Evolutionary conservation across 805 yeast species (phyloP).

Genomic region (Hermanozyma aechmeae): DNA sequence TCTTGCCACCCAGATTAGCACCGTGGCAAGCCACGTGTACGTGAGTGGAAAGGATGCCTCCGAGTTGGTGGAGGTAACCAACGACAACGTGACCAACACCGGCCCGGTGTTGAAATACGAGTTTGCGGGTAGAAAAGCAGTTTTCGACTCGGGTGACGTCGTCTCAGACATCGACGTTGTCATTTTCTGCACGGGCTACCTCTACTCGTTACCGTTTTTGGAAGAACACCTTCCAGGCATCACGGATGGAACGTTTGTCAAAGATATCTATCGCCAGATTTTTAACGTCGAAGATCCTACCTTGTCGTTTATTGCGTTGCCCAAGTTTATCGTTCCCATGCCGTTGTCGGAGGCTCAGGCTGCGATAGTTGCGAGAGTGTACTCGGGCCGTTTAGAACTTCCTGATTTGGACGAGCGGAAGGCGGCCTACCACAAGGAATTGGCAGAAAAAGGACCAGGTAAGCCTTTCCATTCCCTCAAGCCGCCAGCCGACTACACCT

Average conservation of each 20-base stretch:
- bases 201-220: constrained; percentile 36
- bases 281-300: constrained; percentile 10
- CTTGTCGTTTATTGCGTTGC: constrained; percentile 8
- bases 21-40: constrained; percentile 17
- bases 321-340: constrained; percentile 8
- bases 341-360: constrained; percentile 11
- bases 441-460: constrained; percentile 5
- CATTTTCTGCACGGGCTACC: constrained; percentile 44
- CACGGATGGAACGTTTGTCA: constrained; percentile 8
- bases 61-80: constrained; percentile 9
- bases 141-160: constrained; percentile 11
- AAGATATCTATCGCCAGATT: constrained; percentile 7
- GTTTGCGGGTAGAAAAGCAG: constrained; percentile 10
- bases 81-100: constrained; percentile 13
- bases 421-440: constrained; percentile 5
- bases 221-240: constrained; percentile 6
- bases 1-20: constrained; percentile 51
- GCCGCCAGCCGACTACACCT: constrained; percentile 11
- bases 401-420: constrained; percentile 4
- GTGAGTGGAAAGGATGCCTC: constrained; percentile 9
- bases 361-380: constrained; percentile 10
- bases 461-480: constrained; percentile 12
- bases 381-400: constrained; percentile 7
- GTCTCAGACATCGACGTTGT: constrained; percentile 25
- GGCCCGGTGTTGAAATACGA: constrained; percentile 16